These are phyloP conservation scores for Gentiana dahurica DNA, from an alignment of 257 asterid species.

Conservation along the genomic window DNA sequence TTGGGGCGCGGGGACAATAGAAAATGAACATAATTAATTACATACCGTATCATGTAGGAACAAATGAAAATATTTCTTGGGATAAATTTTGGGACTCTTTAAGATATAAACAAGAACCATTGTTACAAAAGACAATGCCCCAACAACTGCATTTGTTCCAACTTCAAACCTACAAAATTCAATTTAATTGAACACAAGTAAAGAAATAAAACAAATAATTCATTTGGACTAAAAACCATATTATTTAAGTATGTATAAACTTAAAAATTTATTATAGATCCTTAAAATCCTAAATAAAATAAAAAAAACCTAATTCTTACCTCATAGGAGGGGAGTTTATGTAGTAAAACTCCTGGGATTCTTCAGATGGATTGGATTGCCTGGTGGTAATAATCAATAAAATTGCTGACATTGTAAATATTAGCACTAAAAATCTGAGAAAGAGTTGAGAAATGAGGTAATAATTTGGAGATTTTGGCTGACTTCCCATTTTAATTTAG, in stretches of 20 bases:
- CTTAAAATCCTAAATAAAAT: no score
- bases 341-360: not conserved
- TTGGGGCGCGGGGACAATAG: no score
- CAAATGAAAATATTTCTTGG: not conserved
- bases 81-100: not conserved
- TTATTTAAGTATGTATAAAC: no score
- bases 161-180: slow-evolving; percentile 3
- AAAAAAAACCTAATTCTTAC: not conserved
- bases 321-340: slow-evolving; percentile 5
- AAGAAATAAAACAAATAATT: no score
- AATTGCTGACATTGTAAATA: slow-evolving; percentile 7
- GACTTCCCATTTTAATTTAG: not conserved
- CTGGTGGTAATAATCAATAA: not conserved
- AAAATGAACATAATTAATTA: no score
- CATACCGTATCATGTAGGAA: slow-evolving; percentile 9
- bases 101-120: slow-evolving; percentile 2
- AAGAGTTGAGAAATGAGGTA: slow-evolving; percentile 3
- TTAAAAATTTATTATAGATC: no score
- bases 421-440: slow-evolving; percentile 6
- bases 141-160: slow-evolving; percentile 11
- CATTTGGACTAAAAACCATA: no score
- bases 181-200: not conserved
- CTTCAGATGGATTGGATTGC: not conserved
- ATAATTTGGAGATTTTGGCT: not conserved
- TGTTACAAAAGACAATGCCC: not conserved